These are phyloP conservation scores for Trichophyton simii DNA, from an alignment of 2,329 filamentous ascomycete genomes.

Conservation along the genomic window DNA sequence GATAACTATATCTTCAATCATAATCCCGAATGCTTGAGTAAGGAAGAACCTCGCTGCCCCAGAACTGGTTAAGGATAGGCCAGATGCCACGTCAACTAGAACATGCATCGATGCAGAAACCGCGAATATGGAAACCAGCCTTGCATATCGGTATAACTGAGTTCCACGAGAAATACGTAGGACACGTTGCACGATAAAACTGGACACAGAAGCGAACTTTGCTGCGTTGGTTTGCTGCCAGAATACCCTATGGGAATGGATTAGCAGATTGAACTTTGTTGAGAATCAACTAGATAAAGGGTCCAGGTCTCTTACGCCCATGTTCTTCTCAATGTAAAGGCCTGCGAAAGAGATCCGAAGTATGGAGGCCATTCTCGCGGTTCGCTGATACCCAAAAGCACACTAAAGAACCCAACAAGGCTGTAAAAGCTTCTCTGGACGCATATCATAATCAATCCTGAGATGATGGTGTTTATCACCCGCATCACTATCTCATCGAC, in stretches of 20 bases:
- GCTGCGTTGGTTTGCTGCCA: neutral
- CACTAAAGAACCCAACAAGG: slow-evolving; percentile 1
- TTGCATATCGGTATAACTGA: slow-evolving; percentile 4
- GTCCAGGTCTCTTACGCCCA: slow-evolving; percentile 7
- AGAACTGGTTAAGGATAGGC: slow-evolving; percentile 6
- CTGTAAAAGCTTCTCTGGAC: neutral
- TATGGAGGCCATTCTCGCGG: slow-evolving; percentile 7
- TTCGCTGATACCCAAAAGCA: neutral
- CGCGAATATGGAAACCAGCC: slow-evolving; percentile 5
- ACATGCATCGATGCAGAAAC: slow-evolving; percentile 9
- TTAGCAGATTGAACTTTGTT: neutral
- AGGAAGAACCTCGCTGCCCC: slow-evolving; percentile 8
- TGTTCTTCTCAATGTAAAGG: slow-evolving; percentile 7
- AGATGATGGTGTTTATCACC: neutral
- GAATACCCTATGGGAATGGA: neutral
- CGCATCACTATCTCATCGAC: neutral
- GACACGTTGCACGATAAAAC: neutral
- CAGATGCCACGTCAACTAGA: slow-evolving; percentile 3
- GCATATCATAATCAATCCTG: neutral
- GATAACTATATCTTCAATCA: slow-evolving; percentile 7
- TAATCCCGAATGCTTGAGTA: slow-evolving; percentile 8
- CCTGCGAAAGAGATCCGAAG: slow-evolving; percentile 6
- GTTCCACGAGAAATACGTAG: neutral
- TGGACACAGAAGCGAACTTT: neutral
- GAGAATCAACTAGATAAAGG: neutral